Evolutionary conservation across 108 stramenopile species (phyloP).

Genomic region (Cyclotella cryptica): DNA sequence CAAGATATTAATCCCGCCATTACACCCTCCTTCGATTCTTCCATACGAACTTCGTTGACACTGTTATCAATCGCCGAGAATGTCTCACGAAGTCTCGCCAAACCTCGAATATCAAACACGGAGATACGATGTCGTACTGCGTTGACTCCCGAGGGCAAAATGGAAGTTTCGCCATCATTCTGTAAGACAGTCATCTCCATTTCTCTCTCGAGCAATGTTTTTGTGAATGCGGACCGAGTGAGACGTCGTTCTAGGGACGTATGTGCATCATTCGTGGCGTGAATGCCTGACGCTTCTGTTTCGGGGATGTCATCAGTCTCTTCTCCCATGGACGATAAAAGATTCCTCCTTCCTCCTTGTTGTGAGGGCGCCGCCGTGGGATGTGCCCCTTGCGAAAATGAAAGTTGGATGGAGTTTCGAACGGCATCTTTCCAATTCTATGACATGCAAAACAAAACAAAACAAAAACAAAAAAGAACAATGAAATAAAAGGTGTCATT

Average conservation of each 20-base stretch:
- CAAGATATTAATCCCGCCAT: constrained; percentile 51
- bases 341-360: constrained; percentile 19
- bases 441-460: too few relatives aligned
- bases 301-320: constrained; percentile 5
- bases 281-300: background rate
- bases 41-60: constrained; percentile 57
- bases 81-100: constrained; percentile 70
- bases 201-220: constrained; percentile 59
- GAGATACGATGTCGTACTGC: constrained; percentile 48
- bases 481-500: background rate
- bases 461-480: too few relatives aligned
- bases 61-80: constrained; percentile 80
- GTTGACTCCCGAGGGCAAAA: constrained; percentile 13
- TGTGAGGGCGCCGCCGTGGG: background rate
- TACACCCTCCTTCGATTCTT: constrained; percentile 18
- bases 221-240: constrained; percentile 79
- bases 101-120: constrained; percentile 78
- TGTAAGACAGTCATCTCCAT: constrained; percentile 19
- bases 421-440: constrained; percentile 88
- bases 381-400: background rate
- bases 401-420: constrained; percentile 71
- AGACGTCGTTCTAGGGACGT: constrained; percentile 50
- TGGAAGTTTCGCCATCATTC: constrained; percentile 12
- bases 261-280: background rate
- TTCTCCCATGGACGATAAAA: constrained; percentile 6